Evolutionary conservation across 2,329 filamentous ascomycete genomes (phyloP), one percentile per base, ranked within the genome.

Genomic region (Arthrocladium fulminans): DNA sequence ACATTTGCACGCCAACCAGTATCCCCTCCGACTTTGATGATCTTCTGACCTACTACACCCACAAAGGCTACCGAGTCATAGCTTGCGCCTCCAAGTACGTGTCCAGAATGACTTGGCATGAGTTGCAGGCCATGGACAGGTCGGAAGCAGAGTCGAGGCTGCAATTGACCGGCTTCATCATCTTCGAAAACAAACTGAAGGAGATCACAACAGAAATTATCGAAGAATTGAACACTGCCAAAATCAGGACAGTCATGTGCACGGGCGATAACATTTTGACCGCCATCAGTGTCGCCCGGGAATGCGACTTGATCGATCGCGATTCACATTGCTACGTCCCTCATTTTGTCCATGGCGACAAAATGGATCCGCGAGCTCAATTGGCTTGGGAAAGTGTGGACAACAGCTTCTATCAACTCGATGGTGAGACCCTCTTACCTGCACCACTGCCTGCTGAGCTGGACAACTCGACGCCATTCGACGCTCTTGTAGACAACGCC

Each of bases 111-210:
- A 94, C 84, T 59, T 96, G 88, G 89, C 80, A 95, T 47, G 94
- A 94, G 63, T 83, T 89, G 5, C 88, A 97, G 61, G 95, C 94
- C 69, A 89, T 97, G 83, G 85, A 81, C 57, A 83, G 92, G 24
- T 71, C 81, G 32, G 86, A 96, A 46, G 89, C 86, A 7, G 92
- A 98, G 65, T 84, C 79, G 2, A 75, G 81, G 25, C 76, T 98
- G 9, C 81, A 90, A 39, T 97, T 98, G 61, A 77, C 89, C 29
- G 92, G 92, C 3, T 98, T 98, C 68, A 97, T 98, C 61, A 84
- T 98, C 47, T 98, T 98, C 59, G 92, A 98, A 68, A 98, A 98
- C 70, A 98, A 98, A 68, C 72, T 98, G 52, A 98, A 98, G 65
- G 83, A 86, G 1, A 88, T 80, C 17, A 96, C 90, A 0, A 77